These are phyloP conservation scores for Trametes villosa DNA, from an alignment of 768 basidiomycete species.

Conservation along the genomic window DNA sequence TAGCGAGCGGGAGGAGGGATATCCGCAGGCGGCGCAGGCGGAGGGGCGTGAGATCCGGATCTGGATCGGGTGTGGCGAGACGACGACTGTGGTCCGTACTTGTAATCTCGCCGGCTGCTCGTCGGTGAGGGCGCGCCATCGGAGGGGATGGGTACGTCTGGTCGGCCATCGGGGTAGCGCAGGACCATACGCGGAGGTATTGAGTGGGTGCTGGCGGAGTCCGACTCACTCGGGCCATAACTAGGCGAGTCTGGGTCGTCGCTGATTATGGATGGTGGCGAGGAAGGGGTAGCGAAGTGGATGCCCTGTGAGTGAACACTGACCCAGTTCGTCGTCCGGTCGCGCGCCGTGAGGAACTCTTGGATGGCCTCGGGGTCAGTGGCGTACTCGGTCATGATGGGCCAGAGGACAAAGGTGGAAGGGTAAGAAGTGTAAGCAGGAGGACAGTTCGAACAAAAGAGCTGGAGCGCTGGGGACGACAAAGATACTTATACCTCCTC, in stretches of 20 bases:
- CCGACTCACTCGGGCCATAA: constrained; percentile 42
- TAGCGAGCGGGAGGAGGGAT: constrained; percentile 21
- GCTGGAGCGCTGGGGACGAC: constrained; percentile 11
- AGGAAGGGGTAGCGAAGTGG: constrained; percentile 23
- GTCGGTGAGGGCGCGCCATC: constrained; percentile 13
- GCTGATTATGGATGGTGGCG: constrained; percentile 29
- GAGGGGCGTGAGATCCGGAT: constrained; percentile 24
- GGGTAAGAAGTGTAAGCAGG: constrained; percentile 20
- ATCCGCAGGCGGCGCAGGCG: constrained; percentile 12
- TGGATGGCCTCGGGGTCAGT: constrained; percentile 60
- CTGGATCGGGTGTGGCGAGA: constrained; percentile 23
- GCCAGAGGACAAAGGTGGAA: constrained; percentile 15
- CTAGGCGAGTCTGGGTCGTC: constrained; percentile 40
- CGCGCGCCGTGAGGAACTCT: constrained; percentile 60
- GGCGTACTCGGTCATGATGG: constrained; percentile 66
- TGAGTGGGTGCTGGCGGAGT: constrained; percentile 47
- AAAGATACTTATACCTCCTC: constrained; percentile 23
- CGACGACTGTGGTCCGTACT: constrained; percentile 13
- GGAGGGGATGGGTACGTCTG: constrained; percentile 65
- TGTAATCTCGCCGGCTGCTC: constrained; percentile 13
- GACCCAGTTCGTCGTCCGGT: constrained; percentile 72
- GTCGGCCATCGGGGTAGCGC: constrained; percentile 65
- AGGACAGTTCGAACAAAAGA: constrained; percentile 24
- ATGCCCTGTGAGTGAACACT: constrained; percentile 39
- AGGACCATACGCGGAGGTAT: constrained; percentile 76